Percentiles rank a stretch among this genome's conserved stretches.
phyloP scores from a whole-genome alignment of 768 basidiomycete species.

The Hygrophoropsis aurantiaca region DNA sequence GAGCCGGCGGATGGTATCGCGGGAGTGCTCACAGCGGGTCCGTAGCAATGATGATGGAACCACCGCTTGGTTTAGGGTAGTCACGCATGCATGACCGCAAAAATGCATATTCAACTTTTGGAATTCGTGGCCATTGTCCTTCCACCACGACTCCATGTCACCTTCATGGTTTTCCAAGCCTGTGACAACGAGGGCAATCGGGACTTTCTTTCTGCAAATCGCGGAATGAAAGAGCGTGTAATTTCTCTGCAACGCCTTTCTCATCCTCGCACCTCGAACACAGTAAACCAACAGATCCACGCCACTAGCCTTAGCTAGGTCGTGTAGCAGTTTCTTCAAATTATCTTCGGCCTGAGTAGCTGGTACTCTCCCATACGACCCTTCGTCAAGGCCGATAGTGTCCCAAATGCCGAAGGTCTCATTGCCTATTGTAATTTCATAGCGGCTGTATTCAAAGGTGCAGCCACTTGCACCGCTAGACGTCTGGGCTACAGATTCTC shows the following conservation, averaged over 20 bases:
- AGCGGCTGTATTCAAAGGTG: conserved; percentile 31
- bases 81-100: conserved; percentile 42
- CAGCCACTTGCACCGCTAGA: conserved; percentile 33
- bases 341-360: conserved; percentile 24
- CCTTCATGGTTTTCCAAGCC: conserved; percentile 31
- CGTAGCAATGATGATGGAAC: conserved; percentile 14
- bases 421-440: conserved; percentile 18
- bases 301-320: conserved; percentile 26
- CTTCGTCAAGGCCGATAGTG: conserved; percentile 31
- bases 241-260: conserved; percentile 24
- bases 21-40: conserved; percentile 19
- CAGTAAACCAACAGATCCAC: conserved; percentile 33
- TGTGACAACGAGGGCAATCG: conserved; percentile 31
- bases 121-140: conserved; percentile 29
- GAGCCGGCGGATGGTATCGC: conserved; percentile 17
- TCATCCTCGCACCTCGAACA: conserved; percentile 28
- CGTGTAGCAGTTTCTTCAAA: conserved; percentile 28
- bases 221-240: conserved; percentile 31
- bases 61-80: conserved; percentile 26
- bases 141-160: conserved; percentile 41
- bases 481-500: conserved; percentile 24
- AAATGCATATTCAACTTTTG: conserved; percentile 34
- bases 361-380: conserved; percentile 22
- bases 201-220: conserved; percentile 29
- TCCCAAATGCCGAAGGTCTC: conserved; percentile 28